Percentiles rank a stretch among this genome's conserved stretches.
These are phyloP conservation scores for Echeveria elegans DNA, from an alignment of 164 flowering plant species.

Conservation along the genomic window DNA sequence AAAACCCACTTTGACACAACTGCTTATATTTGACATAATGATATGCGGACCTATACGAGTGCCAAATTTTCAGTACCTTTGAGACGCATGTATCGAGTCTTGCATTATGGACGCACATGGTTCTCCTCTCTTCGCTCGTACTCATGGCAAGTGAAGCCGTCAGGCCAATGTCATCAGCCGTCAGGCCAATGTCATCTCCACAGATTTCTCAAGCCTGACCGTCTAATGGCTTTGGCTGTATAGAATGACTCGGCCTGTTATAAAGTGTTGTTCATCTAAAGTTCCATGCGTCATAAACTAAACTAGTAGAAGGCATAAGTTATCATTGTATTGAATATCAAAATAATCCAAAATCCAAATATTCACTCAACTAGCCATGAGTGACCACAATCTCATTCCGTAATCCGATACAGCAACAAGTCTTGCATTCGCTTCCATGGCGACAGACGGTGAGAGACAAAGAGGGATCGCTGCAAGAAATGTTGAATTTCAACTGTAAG, in stretches of 20 bases:
- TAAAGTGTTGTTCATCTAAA: not conserved
- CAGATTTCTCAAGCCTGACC: slow-evolving; percentile 97
- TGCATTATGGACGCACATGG: slow-evolving; percentile 92
- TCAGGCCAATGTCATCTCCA: slow-evolving; percentile 76
- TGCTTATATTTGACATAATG: not conserved
- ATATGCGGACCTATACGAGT: not conserved
- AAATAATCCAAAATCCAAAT: slow-evolving; percentile 1
- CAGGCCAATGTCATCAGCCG: slow-evolving; percentile 94
- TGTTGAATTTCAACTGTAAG: slow-evolving; percentile 7
- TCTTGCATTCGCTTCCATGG: slow-evolving; percentile 96
- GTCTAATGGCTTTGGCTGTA: slow-evolving; percentile 75
- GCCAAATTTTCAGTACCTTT: slow-evolving; percentile 48
- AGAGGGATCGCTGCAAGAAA: not conserved
- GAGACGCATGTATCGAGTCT: slow-evolving; percentile 90
- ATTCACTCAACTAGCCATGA: slow-evolving; percentile 97
- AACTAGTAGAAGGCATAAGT: not conserved
- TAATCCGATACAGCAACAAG: slow-evolving; percentile 96
- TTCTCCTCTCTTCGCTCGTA: slow-evolving; percentile 93
- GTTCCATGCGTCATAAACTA: not conserved
- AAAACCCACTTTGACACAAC: not conserved
- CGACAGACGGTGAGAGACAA: not conserved
- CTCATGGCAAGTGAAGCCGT: slow-evolving; percentile 94
- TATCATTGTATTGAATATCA: not conserved
- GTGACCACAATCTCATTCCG: slow-evolving; percentile 95
- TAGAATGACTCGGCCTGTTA: not conserved